Evolutionary conservation across 2,329 filamentous ascomycete genomes (phyloP), one percentile per base, ranked within the genome.

Genomic region (Diaporthe eres): DNA sequence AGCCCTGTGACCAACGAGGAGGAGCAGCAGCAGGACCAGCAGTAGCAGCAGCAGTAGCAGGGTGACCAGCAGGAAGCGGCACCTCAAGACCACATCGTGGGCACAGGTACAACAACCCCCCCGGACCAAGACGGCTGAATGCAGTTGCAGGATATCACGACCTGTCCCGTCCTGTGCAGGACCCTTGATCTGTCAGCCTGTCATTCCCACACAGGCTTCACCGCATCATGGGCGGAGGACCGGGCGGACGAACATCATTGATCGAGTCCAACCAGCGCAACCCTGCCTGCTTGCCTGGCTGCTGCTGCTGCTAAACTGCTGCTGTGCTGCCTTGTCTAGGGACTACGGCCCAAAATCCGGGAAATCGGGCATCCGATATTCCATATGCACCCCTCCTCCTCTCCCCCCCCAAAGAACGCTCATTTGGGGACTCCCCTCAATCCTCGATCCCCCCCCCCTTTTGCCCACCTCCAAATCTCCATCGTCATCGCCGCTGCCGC

Each of bases 101-200:
- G 49, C 61, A 61, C 25, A 68, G 17, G 63, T 53, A 57, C 44
- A 49, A 49, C 44, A 49, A 10, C 51, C 9, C 25, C 25, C 74
- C 61, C 61, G 60, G 71, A 65, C 57, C 67, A 31, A 42, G 39
- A 28, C 71, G 71, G 74, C 22, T 47, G 47, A 55, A 47, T 47
- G 71, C 71, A 74, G 49, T 57, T 31, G 15, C 7, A 49, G 49
- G 13, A 74, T 63, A 72, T 70, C 53, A 76, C 74, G 42, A 58
- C 61, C 28, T 74, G 34, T 17, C 37, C 42, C 15, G 44, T 55
- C 44, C 57, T 53, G 47, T 22, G 74, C 67, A 22, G 47, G 67
- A 61, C 57, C 44, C 60, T 58, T 60, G 55, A 58, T 60, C 67
- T 12, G 67, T 51, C 37, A 58, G 47, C 51, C n/a, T 53, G 53